Conservation (phyloP, 2,329 filamentous ascomycete species). For the Teratosphaeria gauchensis region DNA sequence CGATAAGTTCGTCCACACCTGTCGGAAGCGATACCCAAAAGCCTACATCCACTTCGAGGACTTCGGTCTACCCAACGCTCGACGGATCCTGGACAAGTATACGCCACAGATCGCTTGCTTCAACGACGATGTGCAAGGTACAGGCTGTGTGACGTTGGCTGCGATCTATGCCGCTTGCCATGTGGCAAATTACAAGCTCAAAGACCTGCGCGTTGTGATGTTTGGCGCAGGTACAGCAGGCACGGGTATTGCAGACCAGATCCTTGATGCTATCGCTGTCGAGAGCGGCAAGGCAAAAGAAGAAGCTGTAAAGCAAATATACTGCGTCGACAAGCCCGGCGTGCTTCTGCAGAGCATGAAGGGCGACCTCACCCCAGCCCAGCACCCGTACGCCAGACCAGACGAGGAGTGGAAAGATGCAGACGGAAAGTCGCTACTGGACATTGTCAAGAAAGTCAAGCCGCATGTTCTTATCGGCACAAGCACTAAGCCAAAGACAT, state of each 20-base stretch:
- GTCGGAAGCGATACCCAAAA: conserved; percentile 60
- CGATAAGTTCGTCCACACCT: conserved; percentile 60
- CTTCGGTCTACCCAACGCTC: conserved; percentile 68
- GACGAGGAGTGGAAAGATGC: conserved; percentile 54
- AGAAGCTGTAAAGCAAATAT: conserved; percentile 74
- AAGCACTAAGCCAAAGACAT: conserved; percentile 65
- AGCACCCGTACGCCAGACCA: conserved; percentile 56
- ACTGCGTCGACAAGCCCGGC: conserved; percentile 66
- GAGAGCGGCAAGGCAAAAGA: conserved; percentile 57
- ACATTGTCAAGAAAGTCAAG: conserved; percentile 59
- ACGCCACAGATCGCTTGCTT: conserved; percentile 68
- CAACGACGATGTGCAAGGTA: conserved; percentile 86
- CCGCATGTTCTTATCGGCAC: conserved; percentile 79
- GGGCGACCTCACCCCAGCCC: conserved; percentile 54
- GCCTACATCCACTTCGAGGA: conserved; percentile 85
- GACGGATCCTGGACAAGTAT: conserved; percentile 67
- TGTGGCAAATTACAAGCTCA: conserved; percentile 55
- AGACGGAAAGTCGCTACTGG: conserved; percentile 49
- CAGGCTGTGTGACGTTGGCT: conserved; percentile 76
- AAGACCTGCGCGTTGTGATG: conserved; percentile 61
- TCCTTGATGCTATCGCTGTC: conserved; percentile 66
- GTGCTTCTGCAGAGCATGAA: conserved; percentile 57
- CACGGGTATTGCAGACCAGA: conserved; percentile 76
- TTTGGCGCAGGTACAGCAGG: conserved; percentile 78
- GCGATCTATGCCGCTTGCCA: conserved; percentile 69